phyloP scores from a whole-genome alignment of 768 basidiomycete species.

The Mycena rosella region DNA sequence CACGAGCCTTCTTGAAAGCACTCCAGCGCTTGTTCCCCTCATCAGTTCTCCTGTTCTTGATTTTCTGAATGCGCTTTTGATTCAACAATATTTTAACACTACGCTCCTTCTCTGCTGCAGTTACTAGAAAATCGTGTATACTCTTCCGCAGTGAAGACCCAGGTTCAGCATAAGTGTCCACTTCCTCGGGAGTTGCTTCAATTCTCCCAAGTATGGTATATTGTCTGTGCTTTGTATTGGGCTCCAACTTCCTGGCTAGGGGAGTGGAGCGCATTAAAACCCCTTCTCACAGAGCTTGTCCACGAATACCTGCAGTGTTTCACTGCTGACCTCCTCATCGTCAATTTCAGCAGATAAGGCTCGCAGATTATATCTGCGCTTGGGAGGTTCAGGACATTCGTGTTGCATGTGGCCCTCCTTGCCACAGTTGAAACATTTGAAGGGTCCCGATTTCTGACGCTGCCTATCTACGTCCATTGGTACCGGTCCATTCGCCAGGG shows the following conservation, averaged over 20 bases:
- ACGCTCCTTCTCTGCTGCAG: neutral
- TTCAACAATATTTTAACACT: conserved; percentile 8
- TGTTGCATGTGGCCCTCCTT: conserved; percentile 11
- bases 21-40: neutral
- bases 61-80: neutral
- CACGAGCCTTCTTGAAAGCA: conserved; percentile 7
- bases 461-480: conserved; percentile 1
- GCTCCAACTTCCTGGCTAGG: neutral
- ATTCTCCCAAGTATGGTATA: no score
- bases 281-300: neutral
- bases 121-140: conserved; percentile 1
- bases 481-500: no score
- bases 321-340: neutral
- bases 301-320: neutral
- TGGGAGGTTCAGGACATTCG: conserved; percentile 13
- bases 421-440: conserved; percentile 11
- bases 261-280: conserved; percentile 7
- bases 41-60: neutral
- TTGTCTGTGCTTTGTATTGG: neutral
- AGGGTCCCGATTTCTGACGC: neutral
- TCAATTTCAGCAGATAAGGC: no score
- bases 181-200: neutral
- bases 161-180: neutral
- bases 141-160: neutral
- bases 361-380: neutral